These are phyloP conservation scores for Fusarium pininemorale DNA, from an alignment of 2,329 filamentous ascomycete species.

Conservation along the genomic window DNA sequence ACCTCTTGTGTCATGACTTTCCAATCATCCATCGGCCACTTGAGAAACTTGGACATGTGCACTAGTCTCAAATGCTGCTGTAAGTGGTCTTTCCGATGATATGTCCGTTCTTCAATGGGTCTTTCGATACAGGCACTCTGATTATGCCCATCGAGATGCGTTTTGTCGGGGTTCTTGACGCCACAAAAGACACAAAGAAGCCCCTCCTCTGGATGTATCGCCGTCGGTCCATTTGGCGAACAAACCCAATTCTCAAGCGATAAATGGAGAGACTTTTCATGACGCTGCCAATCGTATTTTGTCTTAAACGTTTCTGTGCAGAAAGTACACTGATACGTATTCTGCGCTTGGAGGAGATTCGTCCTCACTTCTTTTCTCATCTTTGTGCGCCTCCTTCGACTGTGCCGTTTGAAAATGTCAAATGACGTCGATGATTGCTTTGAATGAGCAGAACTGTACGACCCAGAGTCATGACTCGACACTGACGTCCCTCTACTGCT, in stretches of 20 bases:
- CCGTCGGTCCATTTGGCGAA: conserved; percentile 44
- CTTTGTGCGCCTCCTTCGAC: conserved; percentile 23
- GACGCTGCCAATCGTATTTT: conserved; percentile 59
- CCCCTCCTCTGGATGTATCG: conserved; percentile 50
- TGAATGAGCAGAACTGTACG: conserved; percentile 31
- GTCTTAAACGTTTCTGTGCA: conserved; percentile 57
- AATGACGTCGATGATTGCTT: conserved; percentile 15
- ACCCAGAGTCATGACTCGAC: conserved; percentile 21
- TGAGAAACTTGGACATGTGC: conserved; percentile 51
- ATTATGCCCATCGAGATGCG: conserved; percentile 50
- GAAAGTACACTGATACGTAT: conserved; percentile 55
- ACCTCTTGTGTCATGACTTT: conserved; percentile 50
- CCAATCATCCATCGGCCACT: conserved; percentile 46
- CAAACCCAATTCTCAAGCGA: conserved; percentile 59
- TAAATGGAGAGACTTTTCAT: conserved; percentile 59
- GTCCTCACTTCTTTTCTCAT: conserved; percentile 24
- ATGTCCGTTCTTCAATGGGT: conserved; percentile 53
- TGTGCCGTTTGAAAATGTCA: conserved; percentile 25
- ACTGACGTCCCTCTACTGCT: conserved; percentile 32
- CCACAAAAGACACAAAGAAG: conserved; percentile 50
- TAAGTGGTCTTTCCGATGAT: conserved; percentile 55
- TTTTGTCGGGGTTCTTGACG: conserved; percentile 44
- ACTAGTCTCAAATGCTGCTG: conserved; percentile 54
- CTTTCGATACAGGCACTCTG: conserved; percentile 53
- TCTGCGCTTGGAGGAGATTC: conserved; percentile 17